Base-by-base conservation (phyloP, 257 asterid species). In the Solanum gracilifrons region DNA sequence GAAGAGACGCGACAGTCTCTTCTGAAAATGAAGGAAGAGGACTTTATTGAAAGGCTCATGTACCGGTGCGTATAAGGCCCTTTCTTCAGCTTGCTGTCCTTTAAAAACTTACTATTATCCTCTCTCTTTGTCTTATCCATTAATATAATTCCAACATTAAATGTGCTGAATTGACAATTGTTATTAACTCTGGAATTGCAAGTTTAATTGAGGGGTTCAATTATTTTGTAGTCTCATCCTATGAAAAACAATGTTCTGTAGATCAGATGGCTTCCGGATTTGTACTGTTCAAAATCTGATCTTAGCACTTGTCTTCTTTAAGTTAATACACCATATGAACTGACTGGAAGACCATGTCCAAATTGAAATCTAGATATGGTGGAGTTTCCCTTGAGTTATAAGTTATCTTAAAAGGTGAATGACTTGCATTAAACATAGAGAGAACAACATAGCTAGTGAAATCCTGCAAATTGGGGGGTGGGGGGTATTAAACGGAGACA, bases 1-100 rank as follows among this genome's bases (percentile, higher is more conserved):
- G 99, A 97, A 92, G 99, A 96, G 91, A 96, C 99, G 66, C 95
- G 95, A 37, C 98, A 88, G 43, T 96, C 99, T 89, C 98, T 97
- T 91, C 88, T 97, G 87, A 92, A 95, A 92, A 95, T 97, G 99
- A 97, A 97, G 92, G 99, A 97, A 92, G 99, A 97, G 88, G 99
- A 97, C 90, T 97, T 95, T 72, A 95, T 96, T 83, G 99, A 97
- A 90, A 91, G 99, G 91, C 98, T 97, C 80, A 95, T 95, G 98
- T 95, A 93, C 93, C 96, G 99, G 99, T 97, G 85, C 36, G 89
- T 62, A 75, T 86, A 68, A 79, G 68, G 64, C 69, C 15, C 27
- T 88, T 87, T 83, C 83, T 55, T 62, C 71, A 43, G 69, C 31
- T 80, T 76, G 13, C 15, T 36, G 72, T 43, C 62, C 10, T 7